phyloP scores from a whole-genome alignment of 352 stramenopile species.

The Phytophthora hybrid region DNA sequence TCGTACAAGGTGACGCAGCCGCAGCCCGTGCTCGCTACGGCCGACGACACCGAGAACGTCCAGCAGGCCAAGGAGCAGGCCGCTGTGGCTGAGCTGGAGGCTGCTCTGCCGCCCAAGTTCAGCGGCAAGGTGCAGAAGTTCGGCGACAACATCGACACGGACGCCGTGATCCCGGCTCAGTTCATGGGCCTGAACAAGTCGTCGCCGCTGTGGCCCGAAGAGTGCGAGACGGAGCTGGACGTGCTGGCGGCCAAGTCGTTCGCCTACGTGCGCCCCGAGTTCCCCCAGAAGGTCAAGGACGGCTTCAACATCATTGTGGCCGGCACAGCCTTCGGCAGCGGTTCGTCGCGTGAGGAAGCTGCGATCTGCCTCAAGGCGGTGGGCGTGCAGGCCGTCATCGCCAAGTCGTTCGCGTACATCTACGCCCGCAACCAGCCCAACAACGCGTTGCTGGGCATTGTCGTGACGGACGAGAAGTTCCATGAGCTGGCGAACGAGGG shows the following conservation, averaged over 20 bases:
- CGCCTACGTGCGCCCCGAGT: slow-evolving; percentile 84
- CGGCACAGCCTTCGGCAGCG: slow-evolving; percentile 75
- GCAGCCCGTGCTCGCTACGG: slow-evolving; percentile 48
- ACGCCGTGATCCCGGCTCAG: slow-evolving; percentile 83
- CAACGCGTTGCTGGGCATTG: slow-evolving; percentile 83
- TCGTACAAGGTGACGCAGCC: slow-evolving; percentile 59
- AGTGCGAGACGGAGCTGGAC: slow-evolving; percentile 84
- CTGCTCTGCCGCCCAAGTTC: slow-evolving; percentile 64
- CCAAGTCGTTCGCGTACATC: slow-evolving; percentile 89
- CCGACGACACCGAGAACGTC: slow-evolving; percentile 25
- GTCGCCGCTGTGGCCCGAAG: slow-evolving; percentile 78
- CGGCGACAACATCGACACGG: slow-evolving; percentile 85
- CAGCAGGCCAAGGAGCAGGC: slow-evolving; percentile 69
- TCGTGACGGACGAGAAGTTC: slow-evolving; percentile 85
- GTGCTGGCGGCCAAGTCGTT: slow-evolving; percentile 85
- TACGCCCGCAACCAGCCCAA: slow-evolving; percentile 89
- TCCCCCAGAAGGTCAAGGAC: slow-evolving; percentile 70
- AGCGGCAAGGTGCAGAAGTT: slow-evolving; percentile 77
- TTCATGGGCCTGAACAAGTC: slow-evolving; percentile 87
- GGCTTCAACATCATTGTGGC: slow-evolving; percentile 87
- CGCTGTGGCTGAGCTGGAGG: slow-evolving; percentile 61
- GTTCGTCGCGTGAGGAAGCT: slow-evolving; percentile 82
- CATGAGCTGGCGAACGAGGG: slow-evolving; percentile 75
- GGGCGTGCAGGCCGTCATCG: slow-evolving; percentile 82
- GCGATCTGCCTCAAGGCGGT: slow-evolving; percentile 86